Conservation (phyloP, 1,139 yeast genomes). For the Taphrina communis region DNA sequence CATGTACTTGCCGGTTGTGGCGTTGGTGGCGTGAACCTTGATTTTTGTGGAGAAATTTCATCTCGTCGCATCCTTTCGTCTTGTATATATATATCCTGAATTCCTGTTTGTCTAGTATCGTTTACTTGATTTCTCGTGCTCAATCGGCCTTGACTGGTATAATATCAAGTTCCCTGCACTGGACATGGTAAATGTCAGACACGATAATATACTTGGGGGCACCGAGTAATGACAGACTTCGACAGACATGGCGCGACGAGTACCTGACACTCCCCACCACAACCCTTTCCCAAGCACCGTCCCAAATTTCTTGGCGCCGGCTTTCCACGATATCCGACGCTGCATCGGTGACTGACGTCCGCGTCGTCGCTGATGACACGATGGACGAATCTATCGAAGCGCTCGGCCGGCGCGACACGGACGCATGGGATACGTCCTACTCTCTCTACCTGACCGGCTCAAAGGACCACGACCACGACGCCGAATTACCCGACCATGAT, state of each 20-base stretch:
- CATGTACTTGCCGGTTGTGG: not conserved
- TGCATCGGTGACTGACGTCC: too few species aligned
- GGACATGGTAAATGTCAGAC: not conserved
- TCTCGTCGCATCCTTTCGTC: not conserved
- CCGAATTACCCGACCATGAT: not conserved
- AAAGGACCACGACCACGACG: not conserved
- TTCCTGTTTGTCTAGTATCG: not conserved
- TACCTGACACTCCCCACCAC: constrained; percentile 1
- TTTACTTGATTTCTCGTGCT: too few species aligned
- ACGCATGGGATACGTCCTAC: constrained; percentile 12
- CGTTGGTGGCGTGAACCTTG: constrained; percentile 5
- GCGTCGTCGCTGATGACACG: not conserved
- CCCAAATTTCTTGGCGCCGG: constrained; percentile 18
- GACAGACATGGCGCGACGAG: constrained; percentile 19
- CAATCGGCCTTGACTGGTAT: too few species aligned
- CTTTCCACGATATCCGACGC: too few species aligned
- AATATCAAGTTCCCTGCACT: too few species aligned
- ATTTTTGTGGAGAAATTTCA: constrained; percentile 7
- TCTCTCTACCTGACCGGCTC: not conserved
- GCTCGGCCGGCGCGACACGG: not conserved
- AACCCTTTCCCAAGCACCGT: not conserved
- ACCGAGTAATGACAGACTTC: constrained; percentile 21
- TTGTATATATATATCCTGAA: not conserved
- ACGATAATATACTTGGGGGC: constrained; percentile 27
- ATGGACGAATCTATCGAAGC: constrained; percentile 2